These are phyloP conservation scores for Rhizopus arrhizus DNA, from an alignment of 371 early-diverging fungal species.

Conservation along the genomic window DNA sequence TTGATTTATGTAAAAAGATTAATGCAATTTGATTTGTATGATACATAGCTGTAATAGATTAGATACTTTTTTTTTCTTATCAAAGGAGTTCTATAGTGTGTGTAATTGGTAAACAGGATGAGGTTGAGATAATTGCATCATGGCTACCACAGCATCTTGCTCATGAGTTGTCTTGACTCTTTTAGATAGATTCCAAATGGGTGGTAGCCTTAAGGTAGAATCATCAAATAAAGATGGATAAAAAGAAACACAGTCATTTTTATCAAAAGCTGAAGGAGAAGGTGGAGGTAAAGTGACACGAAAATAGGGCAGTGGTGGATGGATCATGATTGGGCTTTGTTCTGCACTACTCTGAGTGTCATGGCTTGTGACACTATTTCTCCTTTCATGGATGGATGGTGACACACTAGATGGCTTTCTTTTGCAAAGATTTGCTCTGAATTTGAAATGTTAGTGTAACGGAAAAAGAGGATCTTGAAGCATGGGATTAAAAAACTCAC, in stretches of 20 bases:
- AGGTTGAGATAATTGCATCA: slow-evolving; percentile 39
- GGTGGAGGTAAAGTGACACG: slow-evolving; percentile 14
- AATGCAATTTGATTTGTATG: neutral
- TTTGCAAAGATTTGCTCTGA: slow-evolving; percentile 22
- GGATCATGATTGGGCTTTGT: slow-evolving; percentile 14
- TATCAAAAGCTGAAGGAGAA: neutral
- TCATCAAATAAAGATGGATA: neutral
- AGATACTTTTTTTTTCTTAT: too few relatives aligned
- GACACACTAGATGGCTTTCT: slow-evolving; percentile 14
- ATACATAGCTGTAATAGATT: neutral
- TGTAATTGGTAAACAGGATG: neutral
- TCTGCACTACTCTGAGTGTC: slow-evolving; percentile 28
- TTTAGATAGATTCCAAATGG: slow-evolving; percentile 9
- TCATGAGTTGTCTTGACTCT: slow-evolving; percentile 22
- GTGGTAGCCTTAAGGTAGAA: slow-evolving; percentile 17
- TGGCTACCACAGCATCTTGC: slow-evolving; percentile 41
- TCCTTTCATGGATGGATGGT: slow-evolving; percentile 9
- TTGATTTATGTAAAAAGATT: neutral
- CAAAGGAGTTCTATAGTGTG: neutral
- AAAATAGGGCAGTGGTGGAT: slow-evolving; percentile 1
- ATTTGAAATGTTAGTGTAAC: slow-evolving; percentile 1
- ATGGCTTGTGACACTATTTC: slow-evolving; percentile 33
- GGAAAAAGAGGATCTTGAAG: neutral
- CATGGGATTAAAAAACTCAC: slow-evolving; percentile 16
- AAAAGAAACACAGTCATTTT: neutral